These are phyloP conservation scores for Solanum hybrid DNA, from an alignment of 305 asterid species.

Conservation along the genomic window DNA sequence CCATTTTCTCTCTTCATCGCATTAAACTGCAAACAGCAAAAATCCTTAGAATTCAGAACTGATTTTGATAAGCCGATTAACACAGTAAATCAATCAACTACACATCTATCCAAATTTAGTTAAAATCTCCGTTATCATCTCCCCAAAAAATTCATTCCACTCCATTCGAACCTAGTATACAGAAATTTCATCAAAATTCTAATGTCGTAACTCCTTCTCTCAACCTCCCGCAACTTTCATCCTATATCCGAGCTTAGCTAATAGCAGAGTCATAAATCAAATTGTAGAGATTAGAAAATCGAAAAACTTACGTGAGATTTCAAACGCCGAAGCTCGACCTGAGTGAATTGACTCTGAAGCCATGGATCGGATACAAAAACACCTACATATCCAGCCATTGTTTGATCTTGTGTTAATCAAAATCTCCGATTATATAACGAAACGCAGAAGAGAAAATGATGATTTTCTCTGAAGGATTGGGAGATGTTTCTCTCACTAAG, in stretches of 20 bases:
- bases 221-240: not conserved
- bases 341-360: conserved; percentile 98
- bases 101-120: not conserved
- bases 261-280: not conserved
- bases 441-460: not conserved
- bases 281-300: not conserved
- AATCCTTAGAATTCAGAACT: not conserved
- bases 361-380: conserved; percentile 93
- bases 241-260: not conserved
- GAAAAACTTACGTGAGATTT: conserved; percentile 60
- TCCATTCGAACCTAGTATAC: not conserved
- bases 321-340: conserved; percentile 86
- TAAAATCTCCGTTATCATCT: not conserved
- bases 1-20: conserved; percentile 72
- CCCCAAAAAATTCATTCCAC: not conserved
- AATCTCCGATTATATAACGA: not conserved
- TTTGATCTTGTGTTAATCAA: not conserved
- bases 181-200: not conserved
- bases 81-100: not conserved
- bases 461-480: not conserved
- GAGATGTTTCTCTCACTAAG: not conserved
- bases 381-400: conserved; percentile 77
- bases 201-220: not conserved
- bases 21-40: conserved; percentile 40
- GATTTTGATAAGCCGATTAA: not conserved